Evolutionary conservation across 495 filamentous ascomycete species (phyloP).

Genomic region (Delitschia confertaspora): DNA sequence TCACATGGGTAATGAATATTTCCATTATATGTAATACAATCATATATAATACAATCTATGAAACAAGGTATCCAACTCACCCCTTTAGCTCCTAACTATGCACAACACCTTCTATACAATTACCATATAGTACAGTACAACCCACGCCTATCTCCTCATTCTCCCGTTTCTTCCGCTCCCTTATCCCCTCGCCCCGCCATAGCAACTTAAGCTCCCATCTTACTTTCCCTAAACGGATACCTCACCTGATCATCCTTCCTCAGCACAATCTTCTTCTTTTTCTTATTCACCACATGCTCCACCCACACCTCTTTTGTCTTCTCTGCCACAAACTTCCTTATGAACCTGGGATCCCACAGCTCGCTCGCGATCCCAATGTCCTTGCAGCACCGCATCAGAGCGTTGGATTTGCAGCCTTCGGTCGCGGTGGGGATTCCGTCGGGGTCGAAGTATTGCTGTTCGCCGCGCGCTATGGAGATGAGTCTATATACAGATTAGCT

Average conservation of each 20-base stretch:
- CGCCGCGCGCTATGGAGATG: conserved; percentile 85
- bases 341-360: conserved; percentile 92
- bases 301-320: conserved; percentile 70
- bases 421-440: conserved; percentile 94
- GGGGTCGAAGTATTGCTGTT: conserved; percentile 87
- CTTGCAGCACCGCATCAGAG: conserved; percentile 94
- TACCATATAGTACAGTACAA: too few species aligned
- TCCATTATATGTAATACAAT: too few species aligned
- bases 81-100: too few species aligned
- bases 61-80: too few species aligned
- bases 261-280: conserved; percentile 76
- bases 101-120: too few species aligned
- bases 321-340: conserved; percentile 58
- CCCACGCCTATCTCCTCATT: neutral
- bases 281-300: conserved; percentile 76
- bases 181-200: conserved; percentile 30
- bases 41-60: too few species aligned
- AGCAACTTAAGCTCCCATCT: neutral
- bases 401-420: conserved; percentile 95
- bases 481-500: conserved; percentile 42
- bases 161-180: neutral
- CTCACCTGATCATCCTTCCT: conserved; percentile 72
- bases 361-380: conserved; percentile 92
- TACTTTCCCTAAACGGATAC: conserved; percentile 71
- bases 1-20: too few species aligned